A percentile compares a stretch with the other conserved stretches of the same genome.
Conservation (phyloP, 1,284 basidiomycete genomes). For the Apiotrichum laibachii region DNA sequence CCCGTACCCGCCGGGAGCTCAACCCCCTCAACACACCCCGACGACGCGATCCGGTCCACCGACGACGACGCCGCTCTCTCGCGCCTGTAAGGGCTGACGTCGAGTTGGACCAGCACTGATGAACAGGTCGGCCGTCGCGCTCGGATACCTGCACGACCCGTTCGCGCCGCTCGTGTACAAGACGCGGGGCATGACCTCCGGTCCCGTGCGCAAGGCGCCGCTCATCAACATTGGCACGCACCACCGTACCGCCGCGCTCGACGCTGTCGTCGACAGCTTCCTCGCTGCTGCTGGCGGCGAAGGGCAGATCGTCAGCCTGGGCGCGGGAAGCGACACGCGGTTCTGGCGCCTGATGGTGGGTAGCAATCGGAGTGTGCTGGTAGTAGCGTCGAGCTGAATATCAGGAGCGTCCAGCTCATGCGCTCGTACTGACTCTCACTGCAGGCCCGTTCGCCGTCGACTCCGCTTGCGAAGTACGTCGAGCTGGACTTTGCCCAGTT, state of each 20-base stretch:
- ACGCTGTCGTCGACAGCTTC: conserved; percentile 73
- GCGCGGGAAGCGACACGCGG: conserved; percentile 87
- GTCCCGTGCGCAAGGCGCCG: conserved; percentile 56
- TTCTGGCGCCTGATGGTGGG: conserved; percentile 85
- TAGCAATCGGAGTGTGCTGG: conserved; percentile 22
- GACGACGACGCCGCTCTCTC: conserved; percentile 72
- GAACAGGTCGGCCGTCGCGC: conserved; percentile 63
- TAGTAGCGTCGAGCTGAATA: too few relatives aligned
- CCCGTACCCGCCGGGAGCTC: too few relatives aligned
- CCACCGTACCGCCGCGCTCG: conserved; percentile 76
- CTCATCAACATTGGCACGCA: conserved; percentile 95
- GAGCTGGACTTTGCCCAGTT: conserved; percentile 89
- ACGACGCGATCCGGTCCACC: conserved; percentile 66
- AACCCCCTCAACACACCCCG: conserved; percentile 37
- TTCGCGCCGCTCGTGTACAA: conserved; percentile 62
- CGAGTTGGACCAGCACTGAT: not conserved
- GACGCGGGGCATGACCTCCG: not conserved
- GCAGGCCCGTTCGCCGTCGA: not conserved
- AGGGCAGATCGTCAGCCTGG: conserved; percentile 80
- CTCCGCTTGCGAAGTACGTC: conserved; percentile 58
- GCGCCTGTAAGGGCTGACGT: conserved; percentile 58
- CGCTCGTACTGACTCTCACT: not conserved
- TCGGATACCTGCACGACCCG: conserved; percentile 71
- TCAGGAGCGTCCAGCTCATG: not conserved
- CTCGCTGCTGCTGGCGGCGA: conserved; percentile 50